phyloP scores from a whole-genome alignment of 768 basidiomycete genomes.

The Boletus vermiculosoides region DNA sequence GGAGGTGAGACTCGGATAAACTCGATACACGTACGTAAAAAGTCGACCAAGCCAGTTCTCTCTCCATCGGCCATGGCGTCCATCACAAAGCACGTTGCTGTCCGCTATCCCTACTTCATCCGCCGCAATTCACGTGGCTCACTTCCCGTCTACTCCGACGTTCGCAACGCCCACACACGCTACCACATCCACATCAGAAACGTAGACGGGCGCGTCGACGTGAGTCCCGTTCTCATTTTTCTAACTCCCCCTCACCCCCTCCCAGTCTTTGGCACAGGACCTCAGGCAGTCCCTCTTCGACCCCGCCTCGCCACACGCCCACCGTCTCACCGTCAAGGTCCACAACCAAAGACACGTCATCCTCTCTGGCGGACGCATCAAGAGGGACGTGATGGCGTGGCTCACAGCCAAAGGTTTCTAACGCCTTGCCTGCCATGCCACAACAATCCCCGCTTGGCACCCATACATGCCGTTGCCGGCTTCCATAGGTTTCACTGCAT shows the following conservation, averaged over 20 bases:
- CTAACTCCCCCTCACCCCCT: background rate
- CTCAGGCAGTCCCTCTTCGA: conserved; percentile 52
- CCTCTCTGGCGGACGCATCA: conserved; percentile 65
- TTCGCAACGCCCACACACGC: conserved; percentile 62
- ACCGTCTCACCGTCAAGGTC: conserved; percentile 49
- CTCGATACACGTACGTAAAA: background rate
- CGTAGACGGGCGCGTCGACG: conserved; percentile 61
- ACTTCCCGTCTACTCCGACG: conserved; percentile 74
- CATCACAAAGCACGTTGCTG: conserved; percentile 20
- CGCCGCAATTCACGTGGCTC: conserved; percentile 64
- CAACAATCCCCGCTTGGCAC: conserved; percentile 11
- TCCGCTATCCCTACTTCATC: conserved; percentile 68
- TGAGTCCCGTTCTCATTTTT: conserved; percentile 31
- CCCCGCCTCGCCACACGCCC: conserved; percentile 43
- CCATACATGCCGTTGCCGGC: conserved; percentile 6
- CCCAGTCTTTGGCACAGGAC: conserved; percentile 59
- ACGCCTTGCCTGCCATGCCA: conserved; percentile 1
- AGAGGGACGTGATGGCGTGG: conserved; percentile 59
- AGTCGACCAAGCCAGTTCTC: too few species aligned
- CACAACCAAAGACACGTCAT: conserved; percentile 51
- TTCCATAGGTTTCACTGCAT: conserved; percentile 11
- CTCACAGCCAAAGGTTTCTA: conserved; percentile 65
- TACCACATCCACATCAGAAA: conserved; percentile 61
- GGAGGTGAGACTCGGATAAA: background rate
- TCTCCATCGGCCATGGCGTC: conserved; percentile 5